A percentile compares a stretch with the other conserved stretches of the same genome.
Conservation (phyloP, 805 yeast species). For the Sugiyamaella chiloensis region DNA sequence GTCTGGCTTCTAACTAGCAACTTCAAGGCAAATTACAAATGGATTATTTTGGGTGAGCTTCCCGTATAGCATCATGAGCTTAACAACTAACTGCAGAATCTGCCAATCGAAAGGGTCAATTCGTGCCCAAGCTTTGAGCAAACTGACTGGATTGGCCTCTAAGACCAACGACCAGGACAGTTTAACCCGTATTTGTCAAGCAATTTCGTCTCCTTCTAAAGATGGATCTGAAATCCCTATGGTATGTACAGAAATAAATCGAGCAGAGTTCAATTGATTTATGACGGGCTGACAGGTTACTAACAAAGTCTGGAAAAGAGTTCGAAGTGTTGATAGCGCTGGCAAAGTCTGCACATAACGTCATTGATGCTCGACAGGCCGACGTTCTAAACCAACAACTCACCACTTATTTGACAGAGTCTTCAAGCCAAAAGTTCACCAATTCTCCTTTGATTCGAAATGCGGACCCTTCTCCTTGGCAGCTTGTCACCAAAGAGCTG, state of each 20-base stretch:
- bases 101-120: conserved; percentile 31
- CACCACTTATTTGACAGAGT: conserved; percentile 44
- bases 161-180: conserved; percentile 22
- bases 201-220: conserved; percentile 27
- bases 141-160: conserved; percentile 36
- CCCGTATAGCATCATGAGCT: too few species aligned
- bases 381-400: conserved; percentile 44
- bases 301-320: conserved; percentile 31
- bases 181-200: conserved; percentile 24
- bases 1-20: too few species aligned
- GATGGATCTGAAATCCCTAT: conserved; percentile 25
- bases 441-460: conserved; percentile 25
- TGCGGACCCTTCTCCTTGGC: conserved; percentile 43
- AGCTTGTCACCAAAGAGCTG: conserved; percentile 37
- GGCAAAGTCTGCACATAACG: conserved; percentile 42
- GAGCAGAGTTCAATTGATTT: neutral
- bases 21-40: too few species aligned
- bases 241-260: conserved; percentile 15
- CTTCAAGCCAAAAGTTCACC: conserved; percentile 43
- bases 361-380: conserved; percentile 42
- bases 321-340: conserved; percentile 57
- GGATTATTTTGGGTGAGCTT: conserved; percentile 27
- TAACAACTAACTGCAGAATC: too few species aligned
- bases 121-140: conserved; percentile 38
- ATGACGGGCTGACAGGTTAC: neutral